These are phyloP conservation scores for Cnidoscolus chayamansa DNA, from an alignment of 441 rosid species.

Conservation along the genomic window DNA sequence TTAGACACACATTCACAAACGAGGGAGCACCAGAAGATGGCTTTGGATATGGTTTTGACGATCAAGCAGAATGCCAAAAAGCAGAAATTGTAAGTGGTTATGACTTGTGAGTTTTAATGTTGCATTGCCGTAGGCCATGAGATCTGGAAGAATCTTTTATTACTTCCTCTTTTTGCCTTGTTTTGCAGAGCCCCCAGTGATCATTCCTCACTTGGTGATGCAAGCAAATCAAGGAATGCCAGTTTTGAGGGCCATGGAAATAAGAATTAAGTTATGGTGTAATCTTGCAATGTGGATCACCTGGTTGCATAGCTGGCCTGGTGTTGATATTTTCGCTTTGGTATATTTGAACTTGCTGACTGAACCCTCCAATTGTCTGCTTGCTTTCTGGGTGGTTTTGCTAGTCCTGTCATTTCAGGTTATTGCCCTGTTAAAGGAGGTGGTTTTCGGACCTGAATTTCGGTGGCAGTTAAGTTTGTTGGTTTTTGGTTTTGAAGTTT, in stretches of 20 bases:
- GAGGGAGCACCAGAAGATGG: constrained; percentile 70
- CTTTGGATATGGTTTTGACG: constrained; percentile 60
- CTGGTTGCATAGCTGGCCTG: constrained; percentile 22
- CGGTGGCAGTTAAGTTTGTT: constrained; percentile 64
- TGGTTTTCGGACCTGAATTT: constrained; percentile 47
- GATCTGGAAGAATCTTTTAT: constrained; percentile 7
- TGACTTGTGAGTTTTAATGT: neutral
- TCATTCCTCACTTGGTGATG: constrained; percentile 41
- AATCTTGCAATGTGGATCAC: constrained; percentile 25
- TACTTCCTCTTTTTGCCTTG: constrained; percentile 11
- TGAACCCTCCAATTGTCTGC: constrained; percentile 37
- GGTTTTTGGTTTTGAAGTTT: constrained; percentile 36
- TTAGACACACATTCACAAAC: constrained; percentile 70
- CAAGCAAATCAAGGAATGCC: constrained; percentile 42
- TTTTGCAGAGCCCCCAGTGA: constrained; percentile 40
- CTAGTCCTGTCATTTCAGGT: constrained; percentile 50
- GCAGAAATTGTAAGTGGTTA: constrained; percentile 53
- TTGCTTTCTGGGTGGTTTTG: constrained; percentile 44
- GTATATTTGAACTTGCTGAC: constrained; percentile 40
- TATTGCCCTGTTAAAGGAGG: constrained; percentile 46
- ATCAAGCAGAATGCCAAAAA: constrained; percentile 73
- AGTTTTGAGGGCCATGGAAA: constrained; percentile 46
- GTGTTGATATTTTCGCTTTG: constrained; percentile 35
- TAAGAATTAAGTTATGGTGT: constrained; percentile 36
- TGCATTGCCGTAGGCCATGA: constrained; percentile 9